Evolutionary conservation across 805 yeast species (phyloP), one percentile per base, ranked within the genome.

Genomic region (Kluyveromyces dobzhanskii): DNA sequence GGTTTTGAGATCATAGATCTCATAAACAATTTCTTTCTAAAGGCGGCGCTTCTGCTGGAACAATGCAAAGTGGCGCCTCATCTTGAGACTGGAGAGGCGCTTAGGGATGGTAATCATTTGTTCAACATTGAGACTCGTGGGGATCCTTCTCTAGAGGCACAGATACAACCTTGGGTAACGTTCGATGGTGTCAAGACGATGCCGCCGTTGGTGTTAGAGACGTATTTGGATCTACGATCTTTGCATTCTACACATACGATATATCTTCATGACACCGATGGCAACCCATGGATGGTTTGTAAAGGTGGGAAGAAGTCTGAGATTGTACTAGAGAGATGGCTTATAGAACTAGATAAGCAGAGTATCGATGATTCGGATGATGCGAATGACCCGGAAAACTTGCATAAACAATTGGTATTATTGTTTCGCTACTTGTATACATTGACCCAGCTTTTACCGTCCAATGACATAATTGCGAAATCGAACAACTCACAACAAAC

Each of bases 241-340:
- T 56, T 83, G 35, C 61, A 71, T 5, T 59, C 76, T 1, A 71
- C 74, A 30, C 85, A 81, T 45, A 66, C 76, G 16, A 67, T 84
- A 23, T 71, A 77, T 25, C 57, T 84, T 29, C 65, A 65, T 21
- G 88, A 81, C 48, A 70, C 68, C 3, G 67, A 69, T 6, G 73
- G 70, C 17, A 67, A 67, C 45, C 52, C 70, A 11, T 78, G 81
- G 73, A 64, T 72, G 8, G 78, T 78, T 10, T 66, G 80, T 8
- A 75, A 70, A 42, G 81, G 80, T 11, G 67, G 72, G 3, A 76
- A 73, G 51, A 82, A 82, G 51, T 69, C 76, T 13, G 97, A 90
- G 59, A 75, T 92, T n/a, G 96, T 92, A 2, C 63, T 92, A 41
- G 98, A 92, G 54, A 71, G 98, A 43, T 92, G 98, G 98, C 67